Base-by-base conservation (phyloP, 495 filamentous ascomycete species). In the Penicillium riverlandense region DNA sequence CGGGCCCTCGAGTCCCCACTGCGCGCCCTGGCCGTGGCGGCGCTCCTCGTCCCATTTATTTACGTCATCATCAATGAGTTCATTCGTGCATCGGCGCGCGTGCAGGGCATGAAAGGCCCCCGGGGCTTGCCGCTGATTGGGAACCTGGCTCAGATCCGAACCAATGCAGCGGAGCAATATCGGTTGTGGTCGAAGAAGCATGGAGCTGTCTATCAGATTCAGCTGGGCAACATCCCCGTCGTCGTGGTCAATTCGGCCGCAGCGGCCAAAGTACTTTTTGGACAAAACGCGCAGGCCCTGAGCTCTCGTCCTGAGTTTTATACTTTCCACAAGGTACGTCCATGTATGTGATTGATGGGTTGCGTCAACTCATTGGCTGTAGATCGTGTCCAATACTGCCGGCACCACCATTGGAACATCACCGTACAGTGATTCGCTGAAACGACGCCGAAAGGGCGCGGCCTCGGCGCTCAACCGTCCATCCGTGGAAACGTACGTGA, bases 351-450 rank as follows among this genome's bases (percentile, higher is more conserved):
- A 7, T 5, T 45, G 9, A 12, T 38, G 32, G 15, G 13, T 51
- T 29, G 35, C 37, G 11, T 32, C 39, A 35, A 40, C 43, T 11
- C 27, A 36, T 42, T 32, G 50, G 35, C 29, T 35, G 27, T 44
- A 81, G 76, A 74, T 83, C 7, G 70, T 82, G 4, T 79, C 76
- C 11, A 79, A 74, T 30, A 83, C 78, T 1, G 72, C 78, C 7
- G 80, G 79, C n/a, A 77, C 78, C 5, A 84, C 80, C 0, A 83
- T 85, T 42, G 82, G 80, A 9, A 79, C 80, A 0, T 79, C 76
- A 0, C 80, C 80, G 1, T 84, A 77, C 45, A 76, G 71, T 41
- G 80, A 84, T 1, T 78, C 73, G 4, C 55, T 81, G n/a, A 85
- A 83, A 53, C 58, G 73, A 34, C 68, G 79, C 47, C 68, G 81